Evolutionary conservation across 2,329 filamentous ascomycete species (phyloP), one percentile per base, ranked within the genome.

Genomic region (Trichoderma arundinaceum): DNA sequence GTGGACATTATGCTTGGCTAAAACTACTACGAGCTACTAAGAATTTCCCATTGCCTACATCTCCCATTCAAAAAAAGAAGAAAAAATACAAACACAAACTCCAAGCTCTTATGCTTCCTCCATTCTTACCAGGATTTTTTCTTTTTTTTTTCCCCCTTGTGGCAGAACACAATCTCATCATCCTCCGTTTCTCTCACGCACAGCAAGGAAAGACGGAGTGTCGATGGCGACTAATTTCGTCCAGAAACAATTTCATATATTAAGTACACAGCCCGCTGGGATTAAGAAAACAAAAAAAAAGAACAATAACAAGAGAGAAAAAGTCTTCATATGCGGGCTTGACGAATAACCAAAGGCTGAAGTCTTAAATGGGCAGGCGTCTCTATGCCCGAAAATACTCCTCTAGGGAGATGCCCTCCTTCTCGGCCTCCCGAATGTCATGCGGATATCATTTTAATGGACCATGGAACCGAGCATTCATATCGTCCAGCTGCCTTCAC

Each of bases 201-300:
- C 7, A 22, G 56, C 6, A 48, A 59, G 6, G 28, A 17, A 49
- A 59, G 28, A 38, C 9, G 49, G 44, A 28, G 58, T 49, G 19
- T 28, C 33, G 43, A 41, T 58, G 54, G n/a, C 10, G 46, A 49
- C 35, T 12, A 54, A 6, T 17, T 41, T n/a, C 35, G 33, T 28
- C 44, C 19, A 13, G 12, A 44, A 56, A 38, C 59, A 54, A 41
- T 60, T 44, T 52, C 48, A 54, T 52, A 62, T 62, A 53, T 53
- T 53, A 62, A 62, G 59, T 62, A 62, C 49, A 62, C 59, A 53
- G 59, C 59, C 59, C 49, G 59, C 59, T 62, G 49, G 48, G n/a
- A 43, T 19, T 48, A 51, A 28, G 38, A 48, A 61, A 63, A 17
- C 7, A 38, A 41, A 15, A 12, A 10, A 44, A 28, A 54, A 54